These are phyloP conservation scores for Scheffersomyces ergatensis DNA, from an alignment of 805 yeast genomes.

Conservation along the genomic window DNA sequence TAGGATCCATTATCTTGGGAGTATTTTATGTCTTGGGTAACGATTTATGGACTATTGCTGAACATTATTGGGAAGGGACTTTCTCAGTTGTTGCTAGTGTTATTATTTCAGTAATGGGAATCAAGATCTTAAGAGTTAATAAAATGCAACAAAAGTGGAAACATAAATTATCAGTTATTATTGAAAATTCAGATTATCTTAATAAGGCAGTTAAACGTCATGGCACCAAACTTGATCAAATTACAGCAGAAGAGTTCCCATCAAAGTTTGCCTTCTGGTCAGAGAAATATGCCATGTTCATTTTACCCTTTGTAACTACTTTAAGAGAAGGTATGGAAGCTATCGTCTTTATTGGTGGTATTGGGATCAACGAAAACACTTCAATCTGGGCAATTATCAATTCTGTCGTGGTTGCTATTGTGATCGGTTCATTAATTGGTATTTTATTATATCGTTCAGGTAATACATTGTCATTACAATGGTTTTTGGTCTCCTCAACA, in stretches of 20 bases:
- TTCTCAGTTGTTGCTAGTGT: constrained; percentile 44
- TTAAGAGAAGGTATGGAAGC: constrained; percentile 44
- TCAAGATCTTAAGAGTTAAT: constrained; percentile 41
- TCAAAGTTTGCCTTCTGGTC: constrained; percentile 13
- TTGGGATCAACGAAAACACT: constrained; percentile 35
- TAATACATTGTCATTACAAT: constrained; percentile 40
- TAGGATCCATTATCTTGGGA: constrained; percentile 37
- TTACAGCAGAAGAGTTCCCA: constrained; percentile 6
- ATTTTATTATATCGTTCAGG: constrained; percentile 37
- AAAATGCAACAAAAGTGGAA: constrained; percentile 47
- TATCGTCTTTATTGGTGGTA: constrained; percentile 42
- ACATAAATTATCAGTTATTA: constrained; percentile 28
- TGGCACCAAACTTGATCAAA: neutral
- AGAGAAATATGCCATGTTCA: constrained; percentile 26
- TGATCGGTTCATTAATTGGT: constrained; percentile 33
- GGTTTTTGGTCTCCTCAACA: constrained; percentile 36
- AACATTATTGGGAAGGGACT: constrained; percentile 48
- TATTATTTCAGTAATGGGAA: constrained; percentile 46
- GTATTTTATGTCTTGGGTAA: constrained; percentile 40
- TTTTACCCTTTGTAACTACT: constrained; percentile 40
- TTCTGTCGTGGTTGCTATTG: constrained; percentile 25
- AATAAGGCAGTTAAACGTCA: constrained; percentile 3
- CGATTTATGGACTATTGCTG: constrained; percentile 45
- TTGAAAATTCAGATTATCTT: constrained; percentile 21
- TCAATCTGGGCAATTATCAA: constrained; percentile 29